phyloP scores from a whole-genome alignment of 176 grass and related monocot species.

The Oryza australiensis region DNA sequence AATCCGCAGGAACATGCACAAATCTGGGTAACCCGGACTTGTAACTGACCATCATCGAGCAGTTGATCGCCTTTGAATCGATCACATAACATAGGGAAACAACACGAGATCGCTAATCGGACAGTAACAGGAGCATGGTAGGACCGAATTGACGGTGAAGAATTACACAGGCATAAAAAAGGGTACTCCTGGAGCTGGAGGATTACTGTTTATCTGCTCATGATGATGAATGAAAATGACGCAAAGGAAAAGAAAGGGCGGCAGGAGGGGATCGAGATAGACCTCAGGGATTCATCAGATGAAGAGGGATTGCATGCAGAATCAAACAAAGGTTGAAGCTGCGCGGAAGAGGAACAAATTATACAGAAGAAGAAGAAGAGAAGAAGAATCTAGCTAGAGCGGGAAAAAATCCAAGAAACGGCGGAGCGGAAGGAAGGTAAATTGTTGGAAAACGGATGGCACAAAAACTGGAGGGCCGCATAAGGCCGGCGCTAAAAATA shows the following conservation, averaged over 20 bases:
- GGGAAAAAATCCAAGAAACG: not conserved
- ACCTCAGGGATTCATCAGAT: constrained; percentile 26
- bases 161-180: not conserved
- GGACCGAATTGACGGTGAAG: not conserved
- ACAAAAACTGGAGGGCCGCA: constrained; percentile 24
- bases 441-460: not conserved
- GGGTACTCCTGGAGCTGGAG: no score
- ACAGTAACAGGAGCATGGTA: not conserved
- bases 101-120: not conserved
- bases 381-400: not conserved
- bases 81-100: not conserved
- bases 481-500: constrained; percentile 24
- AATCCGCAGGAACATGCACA: not conserved
- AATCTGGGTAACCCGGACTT: not conserved
- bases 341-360: not conserved
- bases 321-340: not conserved
- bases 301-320: not conserved
- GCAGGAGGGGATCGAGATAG: not conserved
- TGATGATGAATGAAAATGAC: not conserved
- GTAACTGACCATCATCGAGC: not conserved
- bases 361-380: not conserved
- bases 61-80: not conserved
- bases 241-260: not conserved
- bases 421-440: not conserved
- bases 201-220: not conserved